Base-by-base conservation (phyloP, 2,329 filamentous ascomycete species). In the Arachnopeziza araneosa region DNA sequence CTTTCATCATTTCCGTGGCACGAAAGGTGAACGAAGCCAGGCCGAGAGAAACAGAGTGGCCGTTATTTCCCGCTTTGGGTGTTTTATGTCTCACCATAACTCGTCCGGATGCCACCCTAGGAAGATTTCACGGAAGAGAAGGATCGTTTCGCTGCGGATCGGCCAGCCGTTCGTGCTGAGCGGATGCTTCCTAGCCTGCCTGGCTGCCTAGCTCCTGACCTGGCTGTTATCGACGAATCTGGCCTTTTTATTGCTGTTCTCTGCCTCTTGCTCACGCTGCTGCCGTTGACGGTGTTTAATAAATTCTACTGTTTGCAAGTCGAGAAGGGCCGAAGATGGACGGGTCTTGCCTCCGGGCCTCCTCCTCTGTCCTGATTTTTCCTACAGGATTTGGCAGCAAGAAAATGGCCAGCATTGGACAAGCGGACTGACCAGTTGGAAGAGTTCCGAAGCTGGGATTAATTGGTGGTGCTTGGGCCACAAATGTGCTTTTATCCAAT, bases 401-500 rank as follows among this genome's bases (percentile, higher is more conserved):
- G 17, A 44, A 48, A 44, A 57, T 23, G 21, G 17, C 36, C 36
- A 44, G 36, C 36, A 44, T 44, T 44, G 36, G 36, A 19, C 36
- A 44, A 17, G 36, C 36, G 36, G 36, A 44, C 36, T 44, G 36
- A 57, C 61, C 59, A 63, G 50, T 62, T 54, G 63, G 63, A 63
- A 57, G 52, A 58, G 26, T 61, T 59, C 63, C 63, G 54, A 48
- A 44, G 17, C 36, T 44, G 36, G 36, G 56, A 54, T 36, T 54
- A 54, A 53, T 44, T 50, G 24, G 57, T 60, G 59, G 57, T 60
- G 59, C 60, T 65, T 64, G 62, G 65, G 55, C 57, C 23, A 58
- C 26, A 24, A 50, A 57, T 55, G 57, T 54, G 57, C 54, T 60
- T 60, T 56, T 57, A 58, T 61, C 65, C 62, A 66, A 66, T 64